phyloP scores from a whole-genome alignment of 2,329 filamentous ascomycete species.

The Ceratocystis eucalypticola region DNA sequence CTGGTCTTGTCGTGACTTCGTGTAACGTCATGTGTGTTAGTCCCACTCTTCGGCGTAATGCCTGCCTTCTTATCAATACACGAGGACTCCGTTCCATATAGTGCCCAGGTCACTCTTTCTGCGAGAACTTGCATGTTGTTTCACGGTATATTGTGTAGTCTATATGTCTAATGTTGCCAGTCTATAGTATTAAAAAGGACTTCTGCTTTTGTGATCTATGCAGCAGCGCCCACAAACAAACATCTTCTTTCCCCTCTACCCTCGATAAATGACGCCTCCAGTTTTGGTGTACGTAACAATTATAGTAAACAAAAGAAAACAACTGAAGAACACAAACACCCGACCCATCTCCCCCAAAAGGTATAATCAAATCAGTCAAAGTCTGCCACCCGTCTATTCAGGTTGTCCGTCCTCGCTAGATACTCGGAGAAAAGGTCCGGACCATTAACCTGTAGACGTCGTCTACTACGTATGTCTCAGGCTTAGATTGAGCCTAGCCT shows the following conservation, averaged over 20 bases:
- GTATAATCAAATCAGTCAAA: not conserved
- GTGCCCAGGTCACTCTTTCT: not conserved
- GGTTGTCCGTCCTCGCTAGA: not conserved
- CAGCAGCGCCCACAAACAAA: conserved; percentile 1
- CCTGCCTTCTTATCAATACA: no score
- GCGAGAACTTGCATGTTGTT: not conserved
- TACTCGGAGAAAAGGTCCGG: no score
- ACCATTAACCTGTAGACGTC: no score
- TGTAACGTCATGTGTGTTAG: not conserved
- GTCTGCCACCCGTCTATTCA: not conserved
- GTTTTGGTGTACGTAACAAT: not conserved
- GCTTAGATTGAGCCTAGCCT: not conserved
- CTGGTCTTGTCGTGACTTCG: not conserved
- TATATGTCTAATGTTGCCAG: conserved; percentile 18
- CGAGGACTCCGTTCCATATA: not conserved
- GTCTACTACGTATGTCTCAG: no score
- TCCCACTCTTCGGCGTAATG: not conserved
- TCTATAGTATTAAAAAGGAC: conserved; percentile 17
- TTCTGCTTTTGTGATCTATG: conserved; percentile 9
- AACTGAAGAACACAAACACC: not conserved
- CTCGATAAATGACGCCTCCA: conserved; percentile 1
- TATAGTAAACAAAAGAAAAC: not conserved
- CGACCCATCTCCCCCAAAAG: not conserved
- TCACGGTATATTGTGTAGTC: conserved; percentile 16
- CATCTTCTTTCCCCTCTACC: not conserved